Conservation (phyloP, 2,329 filamentous ascomycete genomes). For the Bipolaris victoriae region DNA sequence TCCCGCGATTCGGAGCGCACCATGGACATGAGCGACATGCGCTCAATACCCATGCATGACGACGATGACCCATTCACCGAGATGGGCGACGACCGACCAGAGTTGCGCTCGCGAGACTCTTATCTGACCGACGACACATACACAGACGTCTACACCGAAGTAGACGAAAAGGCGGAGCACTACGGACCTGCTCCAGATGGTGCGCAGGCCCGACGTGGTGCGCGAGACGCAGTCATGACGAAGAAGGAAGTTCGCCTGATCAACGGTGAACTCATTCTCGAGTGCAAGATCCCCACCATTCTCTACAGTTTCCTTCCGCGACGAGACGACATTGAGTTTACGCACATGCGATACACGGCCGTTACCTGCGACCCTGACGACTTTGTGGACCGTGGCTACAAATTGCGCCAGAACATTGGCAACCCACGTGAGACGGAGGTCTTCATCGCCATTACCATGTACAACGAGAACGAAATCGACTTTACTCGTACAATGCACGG, state of each 20-base stretch:
- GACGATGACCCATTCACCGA: slow-evolving; percentile 75
- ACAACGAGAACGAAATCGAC: slow-evolving; percentile 96
- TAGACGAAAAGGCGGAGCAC: slow-evolving; percentile 69
- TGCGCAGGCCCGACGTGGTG: slow-evolving; percentile 85
- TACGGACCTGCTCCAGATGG: slow-evolving; percentile 88
- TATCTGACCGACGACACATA: slow-evolving; percentile 67
- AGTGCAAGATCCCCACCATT: slow-evolving; percentile 99
- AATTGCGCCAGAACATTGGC: slow-evolving; percentile 88
- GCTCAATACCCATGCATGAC: slow-evolving; percentile 70
- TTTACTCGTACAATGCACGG: slow-evolving; percentile 99
- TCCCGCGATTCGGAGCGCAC: slow-evolving; percentile 52
- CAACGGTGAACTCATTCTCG: slow-evolving; percentile 95
- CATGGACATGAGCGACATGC: slow-evolving; percentile 71
- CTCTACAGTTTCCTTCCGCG: slow-evolving; percentile 95
- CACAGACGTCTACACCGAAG: slow-evolving; percentile 56
- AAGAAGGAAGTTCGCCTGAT: slow-evolving; percentile 95
- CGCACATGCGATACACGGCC: slow-evolving; percentile 97
- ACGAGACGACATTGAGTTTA: slow-evolving; percentile 93
- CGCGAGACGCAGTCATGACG: slow-evolving; percentile 83
- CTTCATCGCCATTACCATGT: slow-evolving; percentile 98
- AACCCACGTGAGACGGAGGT: slow-evolving; percentile 90
- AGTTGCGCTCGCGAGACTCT: slow-evolving; percentile 67
- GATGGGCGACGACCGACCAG: slow-evolving; percentile 61
- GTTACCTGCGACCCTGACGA: slow-evolving; percentile 98
- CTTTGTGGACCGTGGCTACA: slow-evolving; percentile 86